Base-by-base conservation (phyloP, 192 early-diverging fungal species). In the Powellomyces hirtus region DNA sequence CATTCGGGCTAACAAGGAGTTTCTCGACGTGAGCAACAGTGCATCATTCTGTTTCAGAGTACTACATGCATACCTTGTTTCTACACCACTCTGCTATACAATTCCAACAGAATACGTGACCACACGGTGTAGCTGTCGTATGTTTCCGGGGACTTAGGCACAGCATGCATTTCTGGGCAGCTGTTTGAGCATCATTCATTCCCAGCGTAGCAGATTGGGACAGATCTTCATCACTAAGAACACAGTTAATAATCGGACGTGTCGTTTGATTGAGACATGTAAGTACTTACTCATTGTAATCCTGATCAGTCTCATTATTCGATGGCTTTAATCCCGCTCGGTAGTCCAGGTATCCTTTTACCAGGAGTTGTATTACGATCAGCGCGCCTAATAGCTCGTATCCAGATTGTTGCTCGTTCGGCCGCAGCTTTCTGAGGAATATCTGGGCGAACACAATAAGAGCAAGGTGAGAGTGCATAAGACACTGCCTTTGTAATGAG, bases 61-160 rank as follows among this genome's bases (percentile, higher is more conserved):
- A n/a, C 3, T 30, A 33, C 14, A 16, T 36, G 3, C 44, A 38
- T 60, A 88, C 89, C 88, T 94, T 96, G 60, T 86, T 91, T 50
- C 90, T 85, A 64, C 91, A 91, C 94, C 96, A 97, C 72, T 95
- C 94, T 22, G 90, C 84, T 30, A 93, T 90, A 66, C 96, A 98
- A 22, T 71, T 88, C 94, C 95, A 98, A 74, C 96, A 98, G 68
- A 97, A 97, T 62, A 98, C 65, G 75, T 98, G 96, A 0, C 96
- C 96, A 74, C 96, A 98, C 2, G 91, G 89, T 0, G 94, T 96
- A 0, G 91, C 81, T 0, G 94, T 93, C 13, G 94, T 86, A 53
- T 82, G 78, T 31, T 75, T 90, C 13, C 92, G 87, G 31, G 72
- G 80, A 46, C 89, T 88, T 38, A 96, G 76, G 60, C 96, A 98